phyloP scores from a whole-genome alignment of 129 eudicot genomes.

The Oenanthe sinensis region DNA sequence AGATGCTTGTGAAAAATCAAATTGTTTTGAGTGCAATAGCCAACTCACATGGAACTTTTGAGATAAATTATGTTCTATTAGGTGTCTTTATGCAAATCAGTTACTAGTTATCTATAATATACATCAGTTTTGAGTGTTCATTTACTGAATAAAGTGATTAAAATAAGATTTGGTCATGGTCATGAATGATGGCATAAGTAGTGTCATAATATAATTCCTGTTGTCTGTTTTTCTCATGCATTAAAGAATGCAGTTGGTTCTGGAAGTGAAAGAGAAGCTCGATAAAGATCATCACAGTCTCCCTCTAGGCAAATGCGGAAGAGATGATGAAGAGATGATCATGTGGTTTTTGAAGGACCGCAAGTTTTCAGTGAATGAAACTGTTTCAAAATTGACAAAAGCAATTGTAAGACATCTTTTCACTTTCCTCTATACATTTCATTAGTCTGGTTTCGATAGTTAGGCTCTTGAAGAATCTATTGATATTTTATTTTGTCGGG shows the following conservation, averaged over 20 bases:
- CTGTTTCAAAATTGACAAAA: constrained; percentile 63
- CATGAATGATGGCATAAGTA: not conserved
- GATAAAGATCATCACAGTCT: constrained; percentile 57
- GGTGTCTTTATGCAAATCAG: not conserved
- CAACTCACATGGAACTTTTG: not conserved
- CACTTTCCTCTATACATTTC: not conserved
- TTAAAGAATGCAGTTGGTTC: constrained; percentile 47
- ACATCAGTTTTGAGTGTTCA: not conserved
- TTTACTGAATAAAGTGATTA: not conserved
- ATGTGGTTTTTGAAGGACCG: constrained; percentile 88
- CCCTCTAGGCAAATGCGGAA: constrained; percentile 77
- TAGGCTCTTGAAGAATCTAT: not conserved
- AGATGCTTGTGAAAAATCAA: too few relatives aligned
- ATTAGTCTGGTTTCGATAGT: not conserved
- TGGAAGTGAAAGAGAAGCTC: constrained; percentile 80
- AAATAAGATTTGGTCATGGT: not conserved
- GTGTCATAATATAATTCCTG: not conserved
- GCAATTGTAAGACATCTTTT: constrained; percentile 48
- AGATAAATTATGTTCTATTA: not conserved
- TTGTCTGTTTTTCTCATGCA: not conserved
- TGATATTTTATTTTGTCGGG: not conserved
- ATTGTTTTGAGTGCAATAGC: not conserved
- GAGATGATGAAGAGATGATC: constrained; percentile 91
- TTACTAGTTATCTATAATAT: not conserved
- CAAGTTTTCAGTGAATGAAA: constrained; percentile 58